Conservation (phyloP, 176 grass and related monocot genomes). For the Avena insularis region DNA sequence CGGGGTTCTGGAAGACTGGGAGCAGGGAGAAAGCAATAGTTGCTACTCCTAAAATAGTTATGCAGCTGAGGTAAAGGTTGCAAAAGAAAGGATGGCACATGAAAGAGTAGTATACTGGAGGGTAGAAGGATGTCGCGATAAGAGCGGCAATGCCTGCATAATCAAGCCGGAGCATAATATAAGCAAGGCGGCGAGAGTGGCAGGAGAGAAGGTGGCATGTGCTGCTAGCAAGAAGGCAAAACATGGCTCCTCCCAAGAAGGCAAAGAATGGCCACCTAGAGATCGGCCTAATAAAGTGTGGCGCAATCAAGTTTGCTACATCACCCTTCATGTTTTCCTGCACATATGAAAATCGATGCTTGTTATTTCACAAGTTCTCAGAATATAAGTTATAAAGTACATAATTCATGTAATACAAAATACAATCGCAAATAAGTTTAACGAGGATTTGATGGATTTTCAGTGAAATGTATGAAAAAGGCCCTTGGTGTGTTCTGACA, state of each 20-base stretch:
- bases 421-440: not conserved
- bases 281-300: constrained; percentile 65
- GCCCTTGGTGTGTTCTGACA: not conserved
- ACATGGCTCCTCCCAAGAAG: constrained; percentile 87
- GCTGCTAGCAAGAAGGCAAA: constrained; percentile 93
- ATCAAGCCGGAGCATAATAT: constrained; percentile 88
- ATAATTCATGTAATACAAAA: constrained; percentile 13
- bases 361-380: constrained; percentile 5
- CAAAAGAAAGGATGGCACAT: constrained; percentile 92
- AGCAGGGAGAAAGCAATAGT: constrained; percentile 73
- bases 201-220: constrained; percentile 89
- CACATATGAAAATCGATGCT: constrained; percentile 25
- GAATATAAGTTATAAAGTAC: not conserved
- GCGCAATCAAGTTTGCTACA: constrained; percentile 65
- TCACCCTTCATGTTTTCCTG: constrained; percentile 84
- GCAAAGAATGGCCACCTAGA: constrained; percentile 81
- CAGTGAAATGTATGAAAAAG: not conserved
- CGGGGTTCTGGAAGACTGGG: constrained; percentile 78
- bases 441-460: not conserved
- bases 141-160: constrained; percentile 92
- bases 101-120: constrained; percentile 91
- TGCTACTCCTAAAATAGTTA: constrained; percentile 77
- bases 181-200: constrained; percentile 74
- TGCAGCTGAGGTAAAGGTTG: constrained; percentile 81
- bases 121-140: constrained; percentile 89